Base-by-base conservation (phyloP, 2,329 filamentous ascomycete genomes). In the Calycina marina region DNA sequence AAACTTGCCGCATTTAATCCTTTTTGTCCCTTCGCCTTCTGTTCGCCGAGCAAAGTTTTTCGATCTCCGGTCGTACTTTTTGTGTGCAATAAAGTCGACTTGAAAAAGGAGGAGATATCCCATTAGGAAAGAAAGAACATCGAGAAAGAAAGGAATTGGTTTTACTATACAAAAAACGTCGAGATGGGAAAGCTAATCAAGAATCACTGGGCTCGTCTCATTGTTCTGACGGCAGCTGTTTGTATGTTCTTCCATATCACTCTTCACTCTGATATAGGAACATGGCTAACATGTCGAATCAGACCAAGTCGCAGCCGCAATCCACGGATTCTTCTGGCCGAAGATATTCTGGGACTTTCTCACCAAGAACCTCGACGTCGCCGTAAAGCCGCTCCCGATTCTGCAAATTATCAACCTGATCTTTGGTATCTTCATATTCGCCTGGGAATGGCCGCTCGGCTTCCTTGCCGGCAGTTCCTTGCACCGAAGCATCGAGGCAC, bases 321-420 rank as follows among this genome's bases (percentile, higher is more conserved):
- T 98, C 35, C 72, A 92, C 60, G 77, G 72, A 51, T 93, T 90
- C 68, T 88, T 98, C 70, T 98, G 86, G 85, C 90, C 90, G 44
- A 98, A 98, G 58, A 78, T 98, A 53, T 93, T 98, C 61, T 98
- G 82, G 79, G 90, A 98, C 59, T 93, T 93, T 56, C 60, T 90
- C 44, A 94, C 88, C 39, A 85, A 83, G 51, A 85, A 83, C 48
- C 74, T 98, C 47, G 83, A 98, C 53, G 67, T 63, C 34, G 81
- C 79, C 30, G 83, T 96, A 40, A 85, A 80, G 50, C 88, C 88
- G 1, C 56, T 90, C n/a, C 90, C 90, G 1, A 64, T 85, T 31
- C 65, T 98, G 11, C 90, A 98, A 55, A 81, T 79, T 50, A 67
- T 96, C 60, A 98, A 98, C 51, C 62, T 98, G 14, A 14, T 94